These are phyloP conservation scores for Calonectria pteridis DNA, from an alignment of 2,329 filamentous ascomycete genomes.

Conservation along the genomic window DNA sequence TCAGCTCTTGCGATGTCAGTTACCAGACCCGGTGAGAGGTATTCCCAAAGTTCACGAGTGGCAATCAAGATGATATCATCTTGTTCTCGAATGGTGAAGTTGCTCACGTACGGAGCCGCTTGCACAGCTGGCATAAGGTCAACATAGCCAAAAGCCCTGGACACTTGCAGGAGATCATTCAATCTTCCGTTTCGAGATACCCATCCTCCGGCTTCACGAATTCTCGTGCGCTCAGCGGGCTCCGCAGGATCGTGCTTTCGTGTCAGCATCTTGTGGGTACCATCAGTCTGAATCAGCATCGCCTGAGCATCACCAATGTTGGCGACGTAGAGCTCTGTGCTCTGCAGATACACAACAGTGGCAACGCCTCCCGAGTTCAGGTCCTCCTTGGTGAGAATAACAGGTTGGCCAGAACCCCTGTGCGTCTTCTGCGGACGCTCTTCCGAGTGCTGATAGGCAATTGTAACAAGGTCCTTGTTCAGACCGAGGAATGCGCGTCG, in stretches of 20 bases:
- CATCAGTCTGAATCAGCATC: slow-evolving; percentile 93
- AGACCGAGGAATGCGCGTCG: slow-evolving; percentile 87
- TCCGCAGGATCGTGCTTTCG: slow-evolving; percentile 95
- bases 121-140: slow-evolving; percentile 93
- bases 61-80: slow-evolving; percentile 95
- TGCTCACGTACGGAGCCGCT: slow-evolving; percentile 86
- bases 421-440: slow-evolving; percentile 76
- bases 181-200: slow-evolving; percentile 94
- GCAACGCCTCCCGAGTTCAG: slow-evolving; percentile 91
- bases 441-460: slow-evolving; percentile 83
- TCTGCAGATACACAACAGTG: slow-evolving; percentile 89
- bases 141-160: slow-evolving; percentile 93
- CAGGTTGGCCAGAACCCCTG: slow-evolving; percentile 77
- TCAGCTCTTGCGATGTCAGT: slow-evolving; percentile 92
- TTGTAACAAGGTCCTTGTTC: slow-evolving; percentile 93
- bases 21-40: slow-evolving; percentile 87
- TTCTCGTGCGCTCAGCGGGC: slow-evolving; percentile 83
- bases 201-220: slow-evolving; percentile 94
- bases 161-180: slow-evolving; percentile 92
- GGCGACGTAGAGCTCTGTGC: slow-evolving; percentile 91
- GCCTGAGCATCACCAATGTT: slow-evolving; percentile 97
- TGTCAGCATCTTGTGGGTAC: slow-evolving; percentile 85
- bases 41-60: slow-evolving; percentile 95
- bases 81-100: slow-evolving; percentile 83
- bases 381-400: slow-evolving; percentile 89